Evolutionary conservation across 805 yeast genomes (phyloP).

Genomic region (Suhomyces sp.): DNA sequence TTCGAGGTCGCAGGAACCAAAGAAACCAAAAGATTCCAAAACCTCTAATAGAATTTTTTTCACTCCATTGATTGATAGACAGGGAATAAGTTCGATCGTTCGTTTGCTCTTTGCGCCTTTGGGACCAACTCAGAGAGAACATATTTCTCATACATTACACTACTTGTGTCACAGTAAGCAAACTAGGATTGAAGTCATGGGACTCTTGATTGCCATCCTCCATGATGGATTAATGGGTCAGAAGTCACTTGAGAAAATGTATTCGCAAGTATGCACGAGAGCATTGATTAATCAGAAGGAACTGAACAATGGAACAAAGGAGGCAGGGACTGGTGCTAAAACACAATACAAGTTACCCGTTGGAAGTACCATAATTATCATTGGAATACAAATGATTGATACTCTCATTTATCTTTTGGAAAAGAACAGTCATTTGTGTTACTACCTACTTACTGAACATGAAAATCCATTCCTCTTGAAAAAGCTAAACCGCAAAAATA

Average conservation of each 20-base stretch:
- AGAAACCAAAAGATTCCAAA: conserved; percentile 7
- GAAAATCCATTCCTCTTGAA: conserved; percentile 41
- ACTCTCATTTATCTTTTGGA: conserved; percentile 70
- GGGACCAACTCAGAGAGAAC: conserved; percentile 58
- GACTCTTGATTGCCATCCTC: conserved; percentile 62
- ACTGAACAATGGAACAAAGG: conserved; percentile 1
- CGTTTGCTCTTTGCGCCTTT: conserved; percentile 75
- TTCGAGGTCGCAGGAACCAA: conserved; percentile 6
- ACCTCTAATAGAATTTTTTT: conserved; percentile 42
- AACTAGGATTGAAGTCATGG: conserved; percentile 71
- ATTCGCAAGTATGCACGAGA: conserved; percentile 52
- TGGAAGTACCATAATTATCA: conserved; percentile 64
- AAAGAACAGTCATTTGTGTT: conserved; percentile 63
- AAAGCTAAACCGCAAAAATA: conserved; percentile 34
- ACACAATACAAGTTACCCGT: conserved; percentile 45
- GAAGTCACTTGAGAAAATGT: conserved; percentile 60
- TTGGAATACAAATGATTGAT: conserved; percentile 77
- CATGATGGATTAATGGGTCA: conserved; percentile 73
- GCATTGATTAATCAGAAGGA: conserved; percentile 29
- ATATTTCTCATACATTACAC: conserved; percentile 62
- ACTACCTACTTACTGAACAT: conserved; percentile 78
- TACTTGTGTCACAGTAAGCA: conserved; percentile 75
- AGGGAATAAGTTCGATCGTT: conserved; percentile 72
- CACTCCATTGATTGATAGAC: conserved; percentile 69
- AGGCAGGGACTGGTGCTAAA: conserved; percentile 8